Evolutionary conservation across 163 green algal species (phyloP), one percentile per base, ranked within the genome.

Genomic region (Scenedesmus sp.): DNA sequence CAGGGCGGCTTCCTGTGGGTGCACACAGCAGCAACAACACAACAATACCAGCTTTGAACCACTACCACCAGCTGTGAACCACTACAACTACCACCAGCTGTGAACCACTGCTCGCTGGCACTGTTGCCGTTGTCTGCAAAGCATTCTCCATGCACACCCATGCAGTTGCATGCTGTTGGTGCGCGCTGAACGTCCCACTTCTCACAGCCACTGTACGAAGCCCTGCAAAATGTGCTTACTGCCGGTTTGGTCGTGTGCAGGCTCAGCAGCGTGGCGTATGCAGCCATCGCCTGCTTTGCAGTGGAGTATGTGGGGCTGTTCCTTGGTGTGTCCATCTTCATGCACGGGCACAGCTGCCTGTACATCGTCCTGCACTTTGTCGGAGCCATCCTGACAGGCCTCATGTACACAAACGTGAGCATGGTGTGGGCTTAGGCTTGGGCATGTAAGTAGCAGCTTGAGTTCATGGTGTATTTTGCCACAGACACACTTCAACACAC

Each of bases 301-400:
- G 60, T 96, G n/a, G 94, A 96, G 74, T 96, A 94, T 62, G 90
- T 95, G 7, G 90, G 84, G 1, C 90, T 96, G 9, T 95, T 96
- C 90, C 55, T 94, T 46, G 94, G 94, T 4, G 94, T 95, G 55
- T 94, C 93, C 18, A 94, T 96, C n/a, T 96, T 96, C 90, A 92
- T 95, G 59, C 90, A 88, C 4, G 20, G 9, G 0, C 64, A 94
- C 57, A 94, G 76, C 62, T 64, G 86, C 1, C 46, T 95, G 10
- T 95, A 95, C 91, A 94, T 95, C 7, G 0, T 95, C 0, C 20
- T 88, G 5, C 94, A 96, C 87, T 93, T 94, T 23, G 13, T 54
- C 9, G 94, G 94, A 26, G 86, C 94, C 7, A 60, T 96, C 1
- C 54, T 96, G 0, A 92, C 86, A 6, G 76, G 82, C 6, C 84